phyloP scores from a whole-genome alignment of 2,329 filamentous ascomycete species.

The Coniochaeta hoffmannii region DNA sequence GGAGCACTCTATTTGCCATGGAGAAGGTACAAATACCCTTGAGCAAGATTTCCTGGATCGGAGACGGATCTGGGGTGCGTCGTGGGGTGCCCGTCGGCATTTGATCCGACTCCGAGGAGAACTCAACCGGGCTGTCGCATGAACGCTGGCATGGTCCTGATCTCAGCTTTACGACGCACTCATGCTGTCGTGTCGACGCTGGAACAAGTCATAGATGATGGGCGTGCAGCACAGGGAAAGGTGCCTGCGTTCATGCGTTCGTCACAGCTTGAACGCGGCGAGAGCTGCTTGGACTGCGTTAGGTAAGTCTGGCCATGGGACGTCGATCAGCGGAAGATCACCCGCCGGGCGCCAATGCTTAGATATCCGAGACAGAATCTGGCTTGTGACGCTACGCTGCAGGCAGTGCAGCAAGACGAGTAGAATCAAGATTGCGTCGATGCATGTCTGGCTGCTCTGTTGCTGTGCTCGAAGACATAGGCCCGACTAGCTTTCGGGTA shows the following conservation, averaged over 20 bases:
- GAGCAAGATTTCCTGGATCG: not conserved
- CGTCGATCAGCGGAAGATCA: not conserved
- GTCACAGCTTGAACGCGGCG: not conserved
- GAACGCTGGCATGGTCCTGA: not conserved
- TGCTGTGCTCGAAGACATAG: not conserved
- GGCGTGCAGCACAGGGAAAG: too few relatives aligned
- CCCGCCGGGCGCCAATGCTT: not conserved
- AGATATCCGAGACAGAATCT: not conserved
- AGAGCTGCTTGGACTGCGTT: not conserved
- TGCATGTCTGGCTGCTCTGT: not conserved
- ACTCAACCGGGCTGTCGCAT: not conserved
- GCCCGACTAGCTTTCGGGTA: not conserved
- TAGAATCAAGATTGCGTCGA: not conserved
- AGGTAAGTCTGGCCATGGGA: not conserved
- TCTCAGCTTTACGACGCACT: not conserved
- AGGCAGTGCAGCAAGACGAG: not conserved
- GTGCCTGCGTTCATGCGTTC: not conserved
- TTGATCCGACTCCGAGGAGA: not conserved
- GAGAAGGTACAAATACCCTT: not conserved
- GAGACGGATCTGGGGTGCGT: not conserved
- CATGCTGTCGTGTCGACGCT: not conserved
- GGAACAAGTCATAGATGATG: not conserved
- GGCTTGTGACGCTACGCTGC: not conserved
- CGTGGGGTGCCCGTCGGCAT: not conserved
- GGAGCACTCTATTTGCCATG: not conserved